Evolutionary conservation across 805 yeast genomes (phyloP), one percentile per base, ranked within the genome.

Genomic region (Diddensiella caesifluorescens): DNA sequence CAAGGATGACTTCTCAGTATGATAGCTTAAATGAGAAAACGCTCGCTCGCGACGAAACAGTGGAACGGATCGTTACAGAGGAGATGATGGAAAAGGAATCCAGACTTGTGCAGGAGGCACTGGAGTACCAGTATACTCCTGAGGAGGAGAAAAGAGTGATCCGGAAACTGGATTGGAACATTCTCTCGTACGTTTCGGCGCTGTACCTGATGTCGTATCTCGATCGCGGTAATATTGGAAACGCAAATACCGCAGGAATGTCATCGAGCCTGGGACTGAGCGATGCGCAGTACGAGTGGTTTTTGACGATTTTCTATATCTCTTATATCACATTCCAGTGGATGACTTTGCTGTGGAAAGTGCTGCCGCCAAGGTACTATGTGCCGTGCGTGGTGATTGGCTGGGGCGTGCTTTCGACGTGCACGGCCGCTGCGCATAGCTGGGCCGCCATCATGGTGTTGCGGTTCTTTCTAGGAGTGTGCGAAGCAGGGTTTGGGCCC

Each of bases 161-260:
- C 3, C 56, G 73, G 41, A 73, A 68, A 45, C 57, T 68, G 13
- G 79, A 73, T 47, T 22, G 60, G 15, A 51, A 72, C 35, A 55
- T 73, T 34, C 58, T 73, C 42, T 74, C 76, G 4, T 65, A 69
- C 65, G 51, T 73, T 34, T 68, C 73, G 21, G 55, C 65, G 22
- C 62, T 74, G 25, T 74, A 73, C 47, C 65, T 74, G 47, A 57
- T 74, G 41, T 70, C 74, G 38, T 74, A 68, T 49, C 59, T 74
- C 38, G 79, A 74, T 54, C 53, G 79, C 39, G 70, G 71, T 47
- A 74, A 73, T 49, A 70, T 75, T 48, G 79, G 79, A 9, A 68
- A 72, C 51, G 79, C 79, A 1, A 63, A 74, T 44, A 62, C 72
- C 29, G 79, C 74, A 30, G 77, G 76, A 12, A 55, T 74, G 46